phyloP scores from a whole-genome alignment of 2,329 filamentous ascomycete genomes.

The Fusarium sp. region DNA sequence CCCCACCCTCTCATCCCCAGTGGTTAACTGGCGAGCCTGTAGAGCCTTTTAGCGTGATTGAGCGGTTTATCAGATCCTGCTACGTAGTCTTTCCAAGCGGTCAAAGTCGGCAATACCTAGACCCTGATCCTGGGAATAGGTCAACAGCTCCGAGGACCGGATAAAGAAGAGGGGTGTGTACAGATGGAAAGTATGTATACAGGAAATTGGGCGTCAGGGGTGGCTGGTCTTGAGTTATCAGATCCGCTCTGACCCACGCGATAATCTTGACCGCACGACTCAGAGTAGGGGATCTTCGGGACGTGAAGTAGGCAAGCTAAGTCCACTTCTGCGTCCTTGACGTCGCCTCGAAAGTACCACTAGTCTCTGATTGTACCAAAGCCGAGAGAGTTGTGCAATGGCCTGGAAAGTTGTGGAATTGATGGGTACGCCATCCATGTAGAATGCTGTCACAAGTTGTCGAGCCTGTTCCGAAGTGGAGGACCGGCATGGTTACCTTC shows the following conservation, averaged over 20 bases:
- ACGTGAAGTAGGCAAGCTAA: constrained; percentile 6
- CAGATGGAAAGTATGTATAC: neutral
- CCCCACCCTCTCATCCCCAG: neutral
- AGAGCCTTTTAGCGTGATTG: neutral
- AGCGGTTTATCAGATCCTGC: constrained; percentile 35
- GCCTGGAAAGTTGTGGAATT: constrained; percentile 9
- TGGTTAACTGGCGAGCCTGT: neutral
- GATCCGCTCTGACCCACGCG: constrained; percentile 38
- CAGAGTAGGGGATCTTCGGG: constrained; percentile 14
- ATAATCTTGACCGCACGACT: constrained; percentile 13
- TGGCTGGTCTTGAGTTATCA: constrained; percentile 36
- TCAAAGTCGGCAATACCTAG: neutral
- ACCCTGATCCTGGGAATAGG: neutral
- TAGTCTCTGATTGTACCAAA: constrained; percentile 1
- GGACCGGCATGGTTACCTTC: constrained; percentile 4
- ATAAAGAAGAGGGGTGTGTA: constrained; percentile 8
- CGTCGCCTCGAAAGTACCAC: constrained; percentile 1
- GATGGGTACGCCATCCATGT: constrained; percentile 4
- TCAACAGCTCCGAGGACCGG: constrained; percentile 24
- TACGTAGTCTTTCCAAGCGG: constrained; percentile 6
- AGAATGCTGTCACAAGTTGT: neutral
- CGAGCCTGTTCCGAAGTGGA: constrained; percentile 22
- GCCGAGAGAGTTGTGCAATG: constrained; percentile 1
- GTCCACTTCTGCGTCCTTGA: constrained; percentile 12
- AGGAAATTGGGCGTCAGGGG: neutral